Conservation (phyloP, 495 filamentous ascomycete species). For the Amniculicola lignicola region DNA sequence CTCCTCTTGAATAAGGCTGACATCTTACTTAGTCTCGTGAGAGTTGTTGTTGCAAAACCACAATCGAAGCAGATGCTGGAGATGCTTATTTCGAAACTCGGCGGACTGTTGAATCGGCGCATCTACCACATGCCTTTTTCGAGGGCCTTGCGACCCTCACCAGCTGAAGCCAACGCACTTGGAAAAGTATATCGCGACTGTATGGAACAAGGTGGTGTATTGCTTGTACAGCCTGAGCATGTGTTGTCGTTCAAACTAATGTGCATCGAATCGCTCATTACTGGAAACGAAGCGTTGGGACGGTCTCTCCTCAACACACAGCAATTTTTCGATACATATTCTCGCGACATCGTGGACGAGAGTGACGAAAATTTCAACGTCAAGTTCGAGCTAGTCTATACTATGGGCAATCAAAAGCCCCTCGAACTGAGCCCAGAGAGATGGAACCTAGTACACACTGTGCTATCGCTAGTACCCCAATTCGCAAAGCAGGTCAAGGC, state of each 20-base stretch:
- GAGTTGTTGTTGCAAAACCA: background rate
- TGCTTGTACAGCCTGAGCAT: conserved; percentile 64
- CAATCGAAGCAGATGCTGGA: background rate
- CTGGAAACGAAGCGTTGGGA: background rate
- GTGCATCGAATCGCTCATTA: conserved; percentile 51
- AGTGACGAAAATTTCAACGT: background rate
- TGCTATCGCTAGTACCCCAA: background rate
- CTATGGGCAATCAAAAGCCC: background rate
- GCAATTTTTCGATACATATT: too few species aligned
- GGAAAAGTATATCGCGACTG: conserved; percentile 41
- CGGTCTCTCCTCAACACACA: too few species aligned
- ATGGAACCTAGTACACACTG: background rate
- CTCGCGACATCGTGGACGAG: background rate
- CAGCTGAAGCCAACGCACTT: background rate
- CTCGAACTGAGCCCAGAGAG: background rate
- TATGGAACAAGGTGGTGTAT: conserved; percentile 46
- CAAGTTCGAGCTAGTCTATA: background rate
- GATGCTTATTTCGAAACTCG: background rate
- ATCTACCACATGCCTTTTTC: background rate
- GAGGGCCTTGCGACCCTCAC: background rate
- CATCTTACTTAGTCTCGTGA: too few species aligned
- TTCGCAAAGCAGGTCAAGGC: background rate
- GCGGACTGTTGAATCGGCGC: background rate
- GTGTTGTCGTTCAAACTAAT: conserved; percentile 64
- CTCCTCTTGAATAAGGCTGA: too few species aligned